Base-by-base conservation (phyloP, 306 rosid genomes). In the Myrica gale region DNA sequence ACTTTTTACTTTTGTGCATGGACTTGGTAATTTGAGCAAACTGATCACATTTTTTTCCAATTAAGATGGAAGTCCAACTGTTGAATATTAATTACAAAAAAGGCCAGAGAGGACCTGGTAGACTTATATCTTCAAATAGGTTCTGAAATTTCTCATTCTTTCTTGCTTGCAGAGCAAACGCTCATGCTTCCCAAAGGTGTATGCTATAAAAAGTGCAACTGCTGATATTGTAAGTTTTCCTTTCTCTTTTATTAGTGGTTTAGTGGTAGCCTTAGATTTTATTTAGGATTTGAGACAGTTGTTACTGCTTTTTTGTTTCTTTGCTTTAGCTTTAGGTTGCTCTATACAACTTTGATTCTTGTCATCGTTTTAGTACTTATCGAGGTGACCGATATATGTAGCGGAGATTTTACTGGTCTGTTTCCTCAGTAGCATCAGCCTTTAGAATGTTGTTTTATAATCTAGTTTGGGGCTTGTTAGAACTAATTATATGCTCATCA, bases 161-260 rank as follows among this genome's bases (percentile, higher is more conserved):
- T 48, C 39, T 73, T 81, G 76, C 39, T 81, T 90, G 84, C 85
- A 96, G 99, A 86, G 98, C 82, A 92, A 92, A 72, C 92, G 97
- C 53, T 7, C 88, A 1, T 92, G 93, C 88, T 89, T 56, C 86
- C 98, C 99, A 6, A 92, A 88, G 79, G 69, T 96, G 82, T 91
- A 96, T 74, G 96, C 98, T 63, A 90, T 96, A 77, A 92, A 90
- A 80, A 84, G 88, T 82, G 92, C 98, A 53, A 81, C 98, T 0
- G 96, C 93, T 57, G 99, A 96, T 79, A 81, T 90, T 82, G 99
- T 96, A 84, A 96, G 99, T 86, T 80, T 84, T n/a, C 46, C 54
- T 63, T 67, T 74, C 17, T 48, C 11, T 4, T 42, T 26, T 67
- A 6, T 62, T 2, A 39, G 62, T 23, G 26, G 77, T 71, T 26